Conservation (phyloP, 108 stramenopile genomes). For the Nitzschia sp. region DNA sequence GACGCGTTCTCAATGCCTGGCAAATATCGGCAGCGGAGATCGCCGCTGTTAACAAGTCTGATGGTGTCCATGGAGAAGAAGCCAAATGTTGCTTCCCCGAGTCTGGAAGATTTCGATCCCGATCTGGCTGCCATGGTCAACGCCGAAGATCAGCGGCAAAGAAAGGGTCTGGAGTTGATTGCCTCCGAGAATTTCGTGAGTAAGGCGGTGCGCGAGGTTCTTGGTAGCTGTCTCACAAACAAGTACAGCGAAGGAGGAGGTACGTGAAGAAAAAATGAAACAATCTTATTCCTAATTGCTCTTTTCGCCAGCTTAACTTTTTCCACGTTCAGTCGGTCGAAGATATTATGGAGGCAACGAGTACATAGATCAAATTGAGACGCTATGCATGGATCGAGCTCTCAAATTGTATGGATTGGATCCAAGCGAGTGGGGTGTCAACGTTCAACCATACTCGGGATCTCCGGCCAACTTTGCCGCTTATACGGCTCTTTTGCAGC, state of each 20-base stretch:
- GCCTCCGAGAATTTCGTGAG: conserved; percentile 99
- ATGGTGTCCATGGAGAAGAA: background rate
- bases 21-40: background rate
- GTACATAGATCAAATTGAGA: conserved; percentile 96
- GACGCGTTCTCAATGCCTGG: background rate
- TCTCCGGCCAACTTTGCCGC: conserved; percentile 99
- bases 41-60: background rate
- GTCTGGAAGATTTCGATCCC: conserved; percentile 53
- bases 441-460: conserved; percentile 96
- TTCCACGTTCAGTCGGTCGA: conserved; percentile 69
- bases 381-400: conserved; percentile 92
- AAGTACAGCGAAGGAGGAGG: conserved; percentile 99
- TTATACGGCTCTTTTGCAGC: conserved; percentile 95
- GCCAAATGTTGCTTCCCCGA: background rate
- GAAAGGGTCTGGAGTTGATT: conserved; percentile 94
- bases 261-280: conserved; percentile 18
- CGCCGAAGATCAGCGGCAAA: conserved; percentile 88
- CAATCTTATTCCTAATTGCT: conserved; percentile 1
- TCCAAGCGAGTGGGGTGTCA: conserved; percentile 95
- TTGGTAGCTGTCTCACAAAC: conserved; percentile 98
- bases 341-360: conserved; percentile 99
- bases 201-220: conserved; percentile 89
- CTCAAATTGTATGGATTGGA: conserved; percentile 87
- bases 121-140: conserved; percentile 74
- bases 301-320: background rate